Base-by-base conservation (phyloP, 78 protist species). In the Dictyostelium citrinum region DNA sequence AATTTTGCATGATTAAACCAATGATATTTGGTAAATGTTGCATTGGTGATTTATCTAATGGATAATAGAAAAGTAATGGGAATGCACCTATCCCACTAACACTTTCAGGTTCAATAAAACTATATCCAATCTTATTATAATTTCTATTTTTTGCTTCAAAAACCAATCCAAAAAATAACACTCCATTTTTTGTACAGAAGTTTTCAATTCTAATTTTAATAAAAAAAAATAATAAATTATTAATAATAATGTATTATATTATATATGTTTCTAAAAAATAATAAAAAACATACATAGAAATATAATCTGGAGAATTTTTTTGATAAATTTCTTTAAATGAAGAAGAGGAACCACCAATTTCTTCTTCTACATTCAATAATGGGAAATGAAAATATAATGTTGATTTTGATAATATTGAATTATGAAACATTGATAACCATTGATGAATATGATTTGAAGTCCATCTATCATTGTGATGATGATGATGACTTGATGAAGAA, bases 21-120 rank as follows among this genome's bases (percentile, higher is more conserved):
- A 88, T 58, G 8, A 88, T 88, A 49, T 88, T 88, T 29, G 93
- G 93, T 68, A 88, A 35, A 68, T 78, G 76, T 58, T 88, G 84
- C 51, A 51, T 78, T 10, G 93, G 93, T 33, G 77, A 72, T 78
- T 88, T 76, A 33, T 88, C 93, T 6, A 41, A 3, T 78, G 93
- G 93, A 41, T 43, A 51, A 67, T 79, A 88, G 37, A 55, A 88
- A 14, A 88, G 20, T 22, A 74, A 67, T 35, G 93, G 93, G 49
- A 29, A 88, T 7, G 93, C 16, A 17, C 85, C 51, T 67, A 88
- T 5, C 1, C 93, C 93, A 35, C 84, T 58, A 43, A 75, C 84
- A 6, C 20, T 31, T 11, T 88, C 86, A 0, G 37, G 37, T 3
- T 64, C 76, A 8, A 77, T 78, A 67, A 88, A 88, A 31, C 81